These are phyloP conservation scores for Rhizopogon vesiculosus DNA, from an alignment of 768 basidiomycete genomes.

Conservation along the genomic window DNA sequence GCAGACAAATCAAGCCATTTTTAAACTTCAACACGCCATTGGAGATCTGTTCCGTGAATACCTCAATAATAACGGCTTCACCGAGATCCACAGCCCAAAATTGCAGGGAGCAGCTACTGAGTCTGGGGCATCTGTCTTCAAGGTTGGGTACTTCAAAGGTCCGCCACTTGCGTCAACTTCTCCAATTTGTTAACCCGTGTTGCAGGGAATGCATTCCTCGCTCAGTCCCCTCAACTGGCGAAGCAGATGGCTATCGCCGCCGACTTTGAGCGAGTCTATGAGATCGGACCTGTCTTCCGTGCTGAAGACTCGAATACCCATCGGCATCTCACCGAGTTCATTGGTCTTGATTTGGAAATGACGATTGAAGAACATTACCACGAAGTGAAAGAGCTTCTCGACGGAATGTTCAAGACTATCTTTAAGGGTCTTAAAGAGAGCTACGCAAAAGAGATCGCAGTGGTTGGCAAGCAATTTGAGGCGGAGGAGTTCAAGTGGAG, in stretches of 20 bases:
- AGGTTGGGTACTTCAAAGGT: slow-evolving; percentile 97
- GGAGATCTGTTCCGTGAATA: slow-evolving; percentile 83
- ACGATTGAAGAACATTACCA: slow-evolving; percentile 98
- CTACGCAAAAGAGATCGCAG: slow-evolving; percentile 78
- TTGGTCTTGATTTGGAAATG: slow-evolving; percentile 99
- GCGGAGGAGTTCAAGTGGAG: slow-evolving; percentile 95
- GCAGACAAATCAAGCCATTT: slow-evolving; percentile 92
- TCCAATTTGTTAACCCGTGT: not conserved
- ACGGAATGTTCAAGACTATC: slow-evolving; percentile 79
- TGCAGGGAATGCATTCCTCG: slow-evolving; percentile 85
- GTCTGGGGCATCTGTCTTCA: slow-evolving; percentile 95
- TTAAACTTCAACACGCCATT: slow-evolving; percentile 87
- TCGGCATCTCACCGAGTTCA: slow-evolving; percentile 97
- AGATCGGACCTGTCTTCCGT: slow-evolving; percentile 95
- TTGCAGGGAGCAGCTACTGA: slow-evolving; percentile 96
- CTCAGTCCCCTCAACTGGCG: slow-evolving; percentile 94
- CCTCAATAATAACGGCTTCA: slow-evolving; percentile 70
- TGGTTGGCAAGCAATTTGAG: slow-evolving; percentile 83
- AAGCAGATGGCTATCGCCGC: slow-evolving; percentile 99
- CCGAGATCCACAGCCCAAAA: slow-evolving; percentile 97
- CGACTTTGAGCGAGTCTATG: slow-evolving; percentile 97
- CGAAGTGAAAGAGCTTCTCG: slow-evolving; percentile 91
- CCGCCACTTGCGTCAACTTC: not conserved
- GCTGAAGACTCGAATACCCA: slow-evolving; percentile 98
- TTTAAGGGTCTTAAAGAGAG: slow-evolving; percentile 79